Conservation (phyloP, 441 rosid species). For the Jatropha multifida region DNA sequence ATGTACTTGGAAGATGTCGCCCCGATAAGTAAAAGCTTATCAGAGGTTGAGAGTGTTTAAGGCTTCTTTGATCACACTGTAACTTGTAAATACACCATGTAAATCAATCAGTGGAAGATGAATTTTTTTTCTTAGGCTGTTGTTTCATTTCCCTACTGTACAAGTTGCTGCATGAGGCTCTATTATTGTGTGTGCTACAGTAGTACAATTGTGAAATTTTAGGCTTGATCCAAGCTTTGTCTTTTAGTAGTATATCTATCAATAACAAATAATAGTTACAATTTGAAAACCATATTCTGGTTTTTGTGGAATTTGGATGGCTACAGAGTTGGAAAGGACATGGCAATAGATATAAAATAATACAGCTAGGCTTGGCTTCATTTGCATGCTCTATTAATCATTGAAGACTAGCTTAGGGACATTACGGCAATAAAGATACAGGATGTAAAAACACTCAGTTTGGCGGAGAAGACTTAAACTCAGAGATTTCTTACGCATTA, state of each 20-base stretch:
- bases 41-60: conserved; percentile 47
- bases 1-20: conserved; percentile 32
- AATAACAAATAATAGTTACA: not conserved
- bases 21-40: conserved; percentile 48
- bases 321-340: not conserved
- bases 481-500: no score
- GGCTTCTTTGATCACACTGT: conserved; percentile 40
- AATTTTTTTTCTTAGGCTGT: conserved; percentile 19
- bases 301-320: not conserved
- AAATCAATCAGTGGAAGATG: conserved; percentile 49
- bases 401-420: not conserved
- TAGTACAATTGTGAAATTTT: not conserved
- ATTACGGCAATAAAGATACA: no score
- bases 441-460: no score
- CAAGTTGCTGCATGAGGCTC: conserved; percentile 19
- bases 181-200: not conserved
- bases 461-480: no score
- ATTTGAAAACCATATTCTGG: not conserved
- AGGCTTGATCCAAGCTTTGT: conserved; percentile 14
- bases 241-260: conserved; percentile 6
- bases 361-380: not conserved
- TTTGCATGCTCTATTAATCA: not conserved
- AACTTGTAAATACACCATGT: conserved; percentile 61
- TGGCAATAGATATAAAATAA: not conserved
- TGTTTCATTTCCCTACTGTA: not conserved